Evolutionary conservation across 345 rosid species (phyloP), one percentile per base, ranked within the genome.

Genomic region (Microthlaspi erraticum): DNA sequence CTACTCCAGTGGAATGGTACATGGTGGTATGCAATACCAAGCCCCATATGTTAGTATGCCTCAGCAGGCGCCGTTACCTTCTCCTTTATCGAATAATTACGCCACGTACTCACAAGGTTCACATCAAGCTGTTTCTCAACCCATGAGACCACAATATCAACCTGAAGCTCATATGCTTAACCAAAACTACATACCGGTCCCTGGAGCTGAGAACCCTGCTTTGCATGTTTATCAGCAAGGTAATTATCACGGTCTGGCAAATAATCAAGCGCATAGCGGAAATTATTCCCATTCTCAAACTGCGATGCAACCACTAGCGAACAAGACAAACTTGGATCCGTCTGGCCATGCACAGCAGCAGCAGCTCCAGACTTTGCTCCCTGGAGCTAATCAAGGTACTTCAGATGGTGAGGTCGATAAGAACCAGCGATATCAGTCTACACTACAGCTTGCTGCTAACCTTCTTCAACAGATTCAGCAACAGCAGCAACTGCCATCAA

Each of bases 401-500:
- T 64, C 88, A 64, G 88, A 84, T 71, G 79, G 58, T 20, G 97
- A 91, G 77, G 84, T 62, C n/a, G 96, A 89, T 75, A 91, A 89
- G 74, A 86, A 89, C 72, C 92, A 91, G 80, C 79, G 89, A 19
- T 94, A 94, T 74, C 97, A 94, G 68, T 94, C 95, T 64, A 91
- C 99, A 0, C 79, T 94, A 56, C 93, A 91, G 73, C 80, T 94
- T 81, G 99, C 99, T 5, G 97, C 99, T 11, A 88, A 56, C 75
- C 95, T 94, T 66, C 99, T 94, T 73, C 89, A 81, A 20, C 97
- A 88, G 79, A 82, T 94, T 79, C 96, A 94, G 74, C 94, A 74
- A 59, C 34, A 4, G 34, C 97, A 93, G 78, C 94, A 74, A 60
- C 23, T 5, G 44, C 83, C 81, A 51, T 31, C 82, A 26, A 63